A percentile compares a stretch with the other conserved stretches of the same genome.
phyloP scores from a whole-genome alignment of 1,284 basidiomycete species.

The Microbotryomycetes sp. region DNA sequence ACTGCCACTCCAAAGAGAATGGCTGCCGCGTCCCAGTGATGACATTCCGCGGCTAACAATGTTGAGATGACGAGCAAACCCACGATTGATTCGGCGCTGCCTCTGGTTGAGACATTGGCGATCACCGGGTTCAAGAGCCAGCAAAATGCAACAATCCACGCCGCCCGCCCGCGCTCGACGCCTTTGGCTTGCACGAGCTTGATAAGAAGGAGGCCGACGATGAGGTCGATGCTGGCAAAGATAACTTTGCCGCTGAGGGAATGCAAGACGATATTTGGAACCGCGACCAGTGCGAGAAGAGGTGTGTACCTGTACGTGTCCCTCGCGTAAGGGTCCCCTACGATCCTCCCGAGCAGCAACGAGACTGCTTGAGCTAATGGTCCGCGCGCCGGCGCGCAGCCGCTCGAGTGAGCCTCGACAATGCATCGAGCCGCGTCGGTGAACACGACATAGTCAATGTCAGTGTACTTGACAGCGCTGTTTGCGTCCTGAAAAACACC shows the following conservation, averaged over 20 bases:
- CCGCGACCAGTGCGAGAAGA: conserved; percentile 71
- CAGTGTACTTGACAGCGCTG: conserved; percentile 80
- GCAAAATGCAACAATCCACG: conserved; percentile 50
- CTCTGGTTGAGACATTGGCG: conserved; percentile 91
- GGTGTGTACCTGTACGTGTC: conserved; percentile 97
- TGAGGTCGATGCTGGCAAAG: conserved; percentile 77
- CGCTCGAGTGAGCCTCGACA: conserved; percentile 36
- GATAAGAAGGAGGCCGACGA: conserved; percentile 74
- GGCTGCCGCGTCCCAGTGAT: conserved; percentile 51
- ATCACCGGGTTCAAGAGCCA: conserved; percentile 89
- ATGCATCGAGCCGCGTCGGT: conserved; percentile 77
- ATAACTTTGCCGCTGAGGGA: conserved; percentile 82
- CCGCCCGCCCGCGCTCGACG: neutral
- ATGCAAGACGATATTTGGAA: conserved; percentile 72
- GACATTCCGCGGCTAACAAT: conserved; percentile 53
- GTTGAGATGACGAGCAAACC: conserved; percentile 71
- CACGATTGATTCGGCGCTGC: conserved; percentile 86
- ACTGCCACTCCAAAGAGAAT: conserved; percentile 68
- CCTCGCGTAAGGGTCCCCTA: conserved; percentile 75
- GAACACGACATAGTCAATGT: conserved; percentile 94
- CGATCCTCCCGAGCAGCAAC: conserved; percentile 25
- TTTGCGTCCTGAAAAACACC: conserved; percentile 20
- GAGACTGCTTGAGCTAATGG: neutral
- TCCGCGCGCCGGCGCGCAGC: conserved; percentile 1
- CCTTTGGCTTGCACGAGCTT: conserved; percentile 47